Evolutionary conservation across 257 asterid genomes (phyloP).

Genomic region (Jacaranda copaia): DNA sequence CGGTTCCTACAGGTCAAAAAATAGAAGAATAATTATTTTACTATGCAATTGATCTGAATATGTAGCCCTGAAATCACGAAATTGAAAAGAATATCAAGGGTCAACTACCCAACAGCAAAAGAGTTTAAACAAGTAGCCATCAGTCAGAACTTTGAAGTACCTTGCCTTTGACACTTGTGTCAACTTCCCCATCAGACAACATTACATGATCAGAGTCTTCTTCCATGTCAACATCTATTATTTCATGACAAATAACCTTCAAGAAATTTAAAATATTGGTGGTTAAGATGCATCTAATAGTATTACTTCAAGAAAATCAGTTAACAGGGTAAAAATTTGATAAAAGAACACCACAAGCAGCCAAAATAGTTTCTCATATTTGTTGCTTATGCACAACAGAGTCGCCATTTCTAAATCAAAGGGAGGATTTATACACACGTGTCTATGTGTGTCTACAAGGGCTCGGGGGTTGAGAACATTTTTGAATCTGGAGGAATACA

Average conservation of each 20-base stretch:
- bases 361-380: neutral
- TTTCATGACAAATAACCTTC: constrained; percentile 68
- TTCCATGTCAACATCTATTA: constrained; percentile 80
- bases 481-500: constrained; percentile 11
- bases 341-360: neutral
- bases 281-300: constrained; percentile 25
- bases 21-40: constrained; percentile 9
- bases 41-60: neutral
- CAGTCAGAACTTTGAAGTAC: constrained; percentile 44
- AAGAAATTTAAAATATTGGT: constrained; percentile 30
- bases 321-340: neutral
- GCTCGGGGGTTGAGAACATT: neutral
- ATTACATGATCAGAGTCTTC: constrained; percentile 57
- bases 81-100: constrained; percentile 3
- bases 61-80: neutral
- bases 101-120: constrained; percentile 9
- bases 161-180: constrained; percentile 68
- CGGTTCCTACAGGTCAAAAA: constrained; percentile 52
- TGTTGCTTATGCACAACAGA: neutral
- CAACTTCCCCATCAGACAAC: constrained; percentile 46
- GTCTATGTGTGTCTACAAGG: neutral
- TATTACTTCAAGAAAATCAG: constrained; percentile 19
- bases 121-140: neutral
- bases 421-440: neutral
- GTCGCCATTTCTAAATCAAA: neutral